Percentiles rank a stretch among this genome's conserved stretches.
Evolutionary conservation across 1,139 yeast species (phyloP).

Genomic region (Lipomyces yarrowii): DNA sequence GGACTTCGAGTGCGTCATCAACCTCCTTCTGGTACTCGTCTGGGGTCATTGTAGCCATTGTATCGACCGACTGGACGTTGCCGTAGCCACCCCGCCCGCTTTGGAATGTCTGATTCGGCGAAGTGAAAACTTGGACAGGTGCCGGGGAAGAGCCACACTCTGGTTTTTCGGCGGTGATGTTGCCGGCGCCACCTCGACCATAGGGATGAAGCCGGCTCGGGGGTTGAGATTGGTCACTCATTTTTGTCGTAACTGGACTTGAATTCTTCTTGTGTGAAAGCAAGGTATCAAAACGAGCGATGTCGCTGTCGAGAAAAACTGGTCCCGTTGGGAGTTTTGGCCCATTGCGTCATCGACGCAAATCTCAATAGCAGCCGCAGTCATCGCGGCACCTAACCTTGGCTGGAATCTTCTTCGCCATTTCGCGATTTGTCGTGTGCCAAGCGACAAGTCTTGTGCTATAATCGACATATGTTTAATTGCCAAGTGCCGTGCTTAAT

Average conservation of each 20-base stretch:
- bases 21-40: constrained; percentile 43
- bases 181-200: constrained; percentile 33
- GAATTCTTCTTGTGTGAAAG: no score
- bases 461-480: no score
- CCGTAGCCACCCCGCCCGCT: constrained; percentile 48
- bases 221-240: neutral
- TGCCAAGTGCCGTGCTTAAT: no score
- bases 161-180: constrained; percentile 19
- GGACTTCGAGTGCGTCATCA: constrained; percentile 40
- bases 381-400: no score
- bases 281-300: no score
- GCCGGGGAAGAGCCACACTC: constrained; percentile 38
- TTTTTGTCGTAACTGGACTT: neutral
- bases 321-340: no score
- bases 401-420: no score
- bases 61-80: constrained; percentile 41
- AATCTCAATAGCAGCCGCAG: neutral
- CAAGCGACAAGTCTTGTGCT: no score
- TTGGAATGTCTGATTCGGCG: constrained; percentile 43
- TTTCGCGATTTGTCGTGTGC: no score
- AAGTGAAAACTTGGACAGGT: constrained; percentile 43
- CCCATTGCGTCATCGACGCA: neutral
- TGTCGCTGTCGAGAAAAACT: no score
- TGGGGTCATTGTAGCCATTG: constrained; percentile 41
- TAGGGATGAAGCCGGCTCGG: constrained; percentile 18